Percentiles rank a stretch among this genome's conserved stretches.
phyloP scores from a whole-genome alignment of 2,329 filamentous ascomycete genomes.

The Trichoderma atroviride region DNA sequence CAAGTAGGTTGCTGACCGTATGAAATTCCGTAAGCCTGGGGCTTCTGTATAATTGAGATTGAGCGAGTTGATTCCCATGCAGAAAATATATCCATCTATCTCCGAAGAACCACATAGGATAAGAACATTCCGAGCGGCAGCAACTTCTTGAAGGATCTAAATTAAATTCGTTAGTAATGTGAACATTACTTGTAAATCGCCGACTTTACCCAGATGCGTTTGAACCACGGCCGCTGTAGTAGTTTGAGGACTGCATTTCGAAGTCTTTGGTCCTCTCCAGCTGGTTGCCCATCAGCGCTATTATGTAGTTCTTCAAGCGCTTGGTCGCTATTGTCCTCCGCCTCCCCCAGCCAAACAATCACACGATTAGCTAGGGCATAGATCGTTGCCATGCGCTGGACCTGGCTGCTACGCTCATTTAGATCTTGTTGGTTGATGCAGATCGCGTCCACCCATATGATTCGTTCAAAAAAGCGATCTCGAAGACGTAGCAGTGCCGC shows the following conservation, averaged over 20 bases:
- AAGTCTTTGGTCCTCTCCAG: not conserved
- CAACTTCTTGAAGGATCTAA: constrained; percentile 2
- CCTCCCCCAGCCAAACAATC: not conserved
- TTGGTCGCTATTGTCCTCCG: too few species aligned
- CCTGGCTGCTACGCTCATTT: not conserved
- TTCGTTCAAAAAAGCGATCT: too few species aligned
- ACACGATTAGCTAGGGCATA: not conserved
- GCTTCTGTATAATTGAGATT: not conserved
- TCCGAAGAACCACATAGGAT: not conserved
- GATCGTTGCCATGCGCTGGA: not conserved
- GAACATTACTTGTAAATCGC: too few species aligned
- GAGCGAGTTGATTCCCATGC: not conserved
- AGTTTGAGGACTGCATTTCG: not conserved
- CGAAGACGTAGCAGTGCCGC: too few species aligned
- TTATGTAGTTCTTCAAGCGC: not conserved
- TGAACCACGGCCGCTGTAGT: not conserved
- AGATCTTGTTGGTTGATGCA: constrained; percentile 2
- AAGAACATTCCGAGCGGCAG: not conserved
- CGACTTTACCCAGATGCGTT: too few species aligned
- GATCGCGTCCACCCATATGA: not conserved
- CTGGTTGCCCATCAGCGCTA: not conserved
- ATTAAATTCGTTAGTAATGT: not conserved
- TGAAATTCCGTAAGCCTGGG: not conserved
- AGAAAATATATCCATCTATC: not conserved
- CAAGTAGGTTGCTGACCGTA: not conserved